These are phyloP conservation scores for Rhypophila decipiens DNA, from an alignment of 495 filamentous ascomycete species.

Conservation along the genomic window DNA sequence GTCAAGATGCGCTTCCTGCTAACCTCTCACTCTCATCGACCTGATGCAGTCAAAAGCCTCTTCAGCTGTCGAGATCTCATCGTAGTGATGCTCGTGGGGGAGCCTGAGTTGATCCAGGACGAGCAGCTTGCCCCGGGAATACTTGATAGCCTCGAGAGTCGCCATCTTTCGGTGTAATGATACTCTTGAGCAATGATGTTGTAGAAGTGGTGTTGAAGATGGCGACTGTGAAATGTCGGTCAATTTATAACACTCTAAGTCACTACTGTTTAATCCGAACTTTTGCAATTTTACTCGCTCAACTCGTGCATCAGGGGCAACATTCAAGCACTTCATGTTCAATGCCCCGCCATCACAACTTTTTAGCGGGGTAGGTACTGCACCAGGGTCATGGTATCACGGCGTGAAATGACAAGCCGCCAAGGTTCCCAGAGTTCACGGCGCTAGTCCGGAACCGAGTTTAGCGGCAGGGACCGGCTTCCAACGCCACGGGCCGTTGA, in stretches of 20 bases:
- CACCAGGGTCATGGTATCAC: too few species aligned
- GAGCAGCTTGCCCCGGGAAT: constrained; percentile 64
- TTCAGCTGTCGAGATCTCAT: constrained; percentile 62
- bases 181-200: not conserved
- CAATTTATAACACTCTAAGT: not conserved
- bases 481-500: constrained; percentile 1
- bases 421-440: too few species aligned
- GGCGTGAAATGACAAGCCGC: too few species aligned
- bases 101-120: constrained; percentile 88
- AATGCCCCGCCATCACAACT: constrained; percentile 10
- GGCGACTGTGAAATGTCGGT: not conserved
- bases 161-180: constrained; percentile 26
- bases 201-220: not conserved
- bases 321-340: too few species aligned
- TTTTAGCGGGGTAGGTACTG: not conserved
- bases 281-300: too few species aligned
- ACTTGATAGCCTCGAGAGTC: constrained; percentile 80
- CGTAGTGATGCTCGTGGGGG: constrained; percentile 79
- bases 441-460: not conserved
- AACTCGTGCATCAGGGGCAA: too few species aligned
- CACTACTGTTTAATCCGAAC: too few species aligned
- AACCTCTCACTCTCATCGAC: constrained; percentile 70
- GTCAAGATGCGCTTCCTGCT: not conserved
- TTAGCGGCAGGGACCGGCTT: not conserved
- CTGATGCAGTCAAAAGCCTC: constrained; percentile 92